phyloP scores from a whole-genome alignment of 2,329 filamentous ascomycete species.

The Beauveria varroae region DNA sequence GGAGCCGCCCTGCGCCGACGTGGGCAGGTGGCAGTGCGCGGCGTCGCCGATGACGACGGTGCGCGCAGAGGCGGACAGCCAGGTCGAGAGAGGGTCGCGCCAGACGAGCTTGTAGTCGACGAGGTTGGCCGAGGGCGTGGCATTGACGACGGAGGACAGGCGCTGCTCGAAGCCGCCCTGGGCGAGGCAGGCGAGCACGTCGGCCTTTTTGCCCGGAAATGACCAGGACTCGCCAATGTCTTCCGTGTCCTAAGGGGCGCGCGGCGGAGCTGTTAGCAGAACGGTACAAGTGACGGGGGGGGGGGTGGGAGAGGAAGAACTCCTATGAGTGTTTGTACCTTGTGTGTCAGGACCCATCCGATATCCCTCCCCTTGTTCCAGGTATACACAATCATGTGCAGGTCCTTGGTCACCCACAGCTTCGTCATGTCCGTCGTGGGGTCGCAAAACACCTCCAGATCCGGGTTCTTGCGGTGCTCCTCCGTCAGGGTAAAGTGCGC shows the following conservation, averaged over 20 bases:
- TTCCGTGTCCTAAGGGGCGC: neutral
- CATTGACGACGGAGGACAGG: neutral
- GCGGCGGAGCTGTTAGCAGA: neutral
- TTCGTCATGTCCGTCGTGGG: neutral
- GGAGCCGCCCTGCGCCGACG: slow-evolving; percentile 32
- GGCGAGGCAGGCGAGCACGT: neutral
- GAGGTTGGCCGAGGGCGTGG: neutral
- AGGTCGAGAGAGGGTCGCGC: slow-evolving; percentile 12
- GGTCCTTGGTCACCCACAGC: neutral
- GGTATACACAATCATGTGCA: neutral
- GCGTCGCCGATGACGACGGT: slow-evolving; percentile 33
- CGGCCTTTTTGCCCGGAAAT: neutral
- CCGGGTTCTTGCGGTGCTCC: neutral
- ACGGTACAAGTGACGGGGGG: too few species aligned
- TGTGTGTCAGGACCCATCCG: neutral
- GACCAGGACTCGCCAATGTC: neutral
- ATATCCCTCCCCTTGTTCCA: neutral
- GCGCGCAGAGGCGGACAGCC: slow-evolving; percentile 25
- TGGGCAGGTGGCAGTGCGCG: slow-evolving; percentile 33
- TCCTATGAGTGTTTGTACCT: neutral
- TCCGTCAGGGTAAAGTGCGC: neutral
- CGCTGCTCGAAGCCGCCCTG: neutral
- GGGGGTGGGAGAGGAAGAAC: too few species aligned
- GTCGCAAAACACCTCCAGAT: neutral
- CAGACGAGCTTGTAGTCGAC: neutral